A percentile compares a stretch with the other conserved stretches of the same genome.
phyloP scores from a whole-genome alignment of 2,329 filamentous ascomycete genomes.

The Trichoderma koningii region DNA sequence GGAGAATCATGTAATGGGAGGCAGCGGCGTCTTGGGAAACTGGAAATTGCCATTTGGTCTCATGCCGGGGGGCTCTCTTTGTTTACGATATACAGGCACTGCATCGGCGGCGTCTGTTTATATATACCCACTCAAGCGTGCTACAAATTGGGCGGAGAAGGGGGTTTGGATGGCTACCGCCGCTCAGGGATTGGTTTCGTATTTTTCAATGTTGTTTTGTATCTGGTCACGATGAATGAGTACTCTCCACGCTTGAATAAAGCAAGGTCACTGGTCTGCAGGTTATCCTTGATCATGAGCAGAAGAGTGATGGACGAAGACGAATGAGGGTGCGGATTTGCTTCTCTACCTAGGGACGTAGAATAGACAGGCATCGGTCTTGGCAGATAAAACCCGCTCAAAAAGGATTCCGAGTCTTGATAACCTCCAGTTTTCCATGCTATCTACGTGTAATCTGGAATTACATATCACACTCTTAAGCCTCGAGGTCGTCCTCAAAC shows the following conservation, averaged over 20 bases:
- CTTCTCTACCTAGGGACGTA: no score
- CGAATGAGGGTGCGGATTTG: not conserved
- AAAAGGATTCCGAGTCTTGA: not conserved
- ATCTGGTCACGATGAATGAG: slow-evolving; percentile 2
- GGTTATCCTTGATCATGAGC: not conserved
- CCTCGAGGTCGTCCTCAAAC: slow-evolving; percentile 26
- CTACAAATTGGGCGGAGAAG: slow-evolving; percentile 19
- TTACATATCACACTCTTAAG: not conserved
- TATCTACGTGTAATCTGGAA: not conserved
- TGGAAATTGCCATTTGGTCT: slow-evolving; percentile 12
- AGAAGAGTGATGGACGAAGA: not conserved
- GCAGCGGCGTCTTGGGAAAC: slow-evolving; percentile 14
- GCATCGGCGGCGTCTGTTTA: slow-evolving; percentile 24
- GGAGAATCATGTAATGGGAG: not conserved
- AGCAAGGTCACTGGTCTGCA: not conserved
- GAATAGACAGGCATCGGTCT: no score
- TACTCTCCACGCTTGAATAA: not conserved
- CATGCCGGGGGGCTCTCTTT: slow-evolving; percentile 24
- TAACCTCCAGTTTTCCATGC: not conserved
- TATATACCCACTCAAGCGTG: slow-evolving; percentile 32
- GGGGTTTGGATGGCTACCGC: slow-evolving; percentile 10
- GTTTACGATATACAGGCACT: slow-evolving; percentile 20
- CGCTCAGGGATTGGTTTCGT: no score
- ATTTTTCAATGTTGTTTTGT: not conserved
- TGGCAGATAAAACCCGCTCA: not conserved